Conservation (phyloP, 805 yeast genomes). For the Candida schatavii region DNA sequence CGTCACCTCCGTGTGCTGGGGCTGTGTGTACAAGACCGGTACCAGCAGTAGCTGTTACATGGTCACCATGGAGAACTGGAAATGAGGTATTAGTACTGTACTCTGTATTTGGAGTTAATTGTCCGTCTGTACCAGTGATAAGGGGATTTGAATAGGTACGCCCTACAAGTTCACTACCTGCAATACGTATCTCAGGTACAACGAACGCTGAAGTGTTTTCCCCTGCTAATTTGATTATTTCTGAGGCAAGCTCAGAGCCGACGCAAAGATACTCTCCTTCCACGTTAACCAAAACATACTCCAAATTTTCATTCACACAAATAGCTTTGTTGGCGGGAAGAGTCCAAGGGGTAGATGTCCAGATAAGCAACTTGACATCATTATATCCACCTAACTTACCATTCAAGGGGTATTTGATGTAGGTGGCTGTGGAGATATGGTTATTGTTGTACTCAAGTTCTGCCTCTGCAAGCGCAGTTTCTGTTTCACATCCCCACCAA, state of each 20-base stretch:
- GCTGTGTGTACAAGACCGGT: constrained; percentile 97
- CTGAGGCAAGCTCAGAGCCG: constrained; percentile 46
- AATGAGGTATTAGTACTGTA: constrained; percentile 28
- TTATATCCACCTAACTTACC: constrained; percentile 4
- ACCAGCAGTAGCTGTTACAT: constrained; percentile 79
- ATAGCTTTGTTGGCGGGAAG: constrained; percentile 84
- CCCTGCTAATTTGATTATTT: constrained; percentile 21
- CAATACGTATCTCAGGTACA: constrained; percentile 8
- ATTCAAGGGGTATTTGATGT: constrained; percentile 58
- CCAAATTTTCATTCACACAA: constrained; percentile 57
- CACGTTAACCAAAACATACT: constrained; percentile 48
- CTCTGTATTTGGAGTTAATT: too few relatives aligned
- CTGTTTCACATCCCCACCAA: constrained; percentile 94
- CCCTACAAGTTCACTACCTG: constrained; percentile 24
- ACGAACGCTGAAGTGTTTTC: constrained; percentile 17
- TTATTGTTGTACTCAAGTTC: constrained; percentile 82
- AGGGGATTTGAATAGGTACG: constrained; percentile 58
- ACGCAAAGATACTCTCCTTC: constrained; percentile 52
- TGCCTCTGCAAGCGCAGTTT: constrained; percentile 94
- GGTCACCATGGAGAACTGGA: constrained; percentile 75
- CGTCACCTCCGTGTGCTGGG: constrained; percentile 97
- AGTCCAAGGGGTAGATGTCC: constrained; percentile 99
- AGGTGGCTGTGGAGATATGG: constrained; percentile 68
- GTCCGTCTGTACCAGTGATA: constrained; percentile 18
- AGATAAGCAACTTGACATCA: constrained; percentile 49